phyloP scores from a whole-genome alignment of 2,329 filamentous ascomycete species.

The Stagonosporopsis rhizophila region DNA sequence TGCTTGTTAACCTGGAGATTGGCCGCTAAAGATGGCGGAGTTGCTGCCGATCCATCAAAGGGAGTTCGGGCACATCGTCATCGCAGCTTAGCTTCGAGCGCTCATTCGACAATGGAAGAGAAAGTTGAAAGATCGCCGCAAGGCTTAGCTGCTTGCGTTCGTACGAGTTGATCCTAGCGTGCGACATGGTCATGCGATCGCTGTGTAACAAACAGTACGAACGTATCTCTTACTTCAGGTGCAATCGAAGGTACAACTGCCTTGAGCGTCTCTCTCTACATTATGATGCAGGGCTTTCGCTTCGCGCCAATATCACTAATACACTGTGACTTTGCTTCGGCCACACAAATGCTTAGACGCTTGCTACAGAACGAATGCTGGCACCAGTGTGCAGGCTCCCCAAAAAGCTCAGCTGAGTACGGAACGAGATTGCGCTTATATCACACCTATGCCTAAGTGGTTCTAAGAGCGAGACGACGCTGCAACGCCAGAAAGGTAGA shows the following conservation, averaged over 20 bases:
- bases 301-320: too few relatives aligned
- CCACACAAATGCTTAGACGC: too few relatives aligned
- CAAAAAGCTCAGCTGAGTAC: too few relatives aligned
- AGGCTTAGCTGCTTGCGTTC: constrained; percentile 5
- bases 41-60: background rate
- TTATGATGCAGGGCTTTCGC: too few relatives aligned
- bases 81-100: background rate
- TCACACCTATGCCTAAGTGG: too few relatives aligned
- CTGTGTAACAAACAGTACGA: background rate
- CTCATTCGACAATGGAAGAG: background rate
- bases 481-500: too few relatives aligned
- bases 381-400: too few relatives aligned
- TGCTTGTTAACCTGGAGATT: background rate
- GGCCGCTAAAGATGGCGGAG: constrained; percentile 4
- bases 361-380: too few relatives aligned
- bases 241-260: background rate
- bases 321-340: background rate
- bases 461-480: too few relatives aligned
- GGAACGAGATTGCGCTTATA: too few relatives aligned
- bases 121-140: background rate
- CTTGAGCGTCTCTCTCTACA: too few relatives aligned
- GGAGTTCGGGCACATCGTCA: background rate
- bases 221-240: too few relatives aligned
- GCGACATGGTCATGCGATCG: background rate
- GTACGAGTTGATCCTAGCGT: background rate